These are phyloP conservation scores for Wickerhamiella lipophila DNA, from an alignment of 805 yeast genomes.

Conservation along the genomic window DNA sequence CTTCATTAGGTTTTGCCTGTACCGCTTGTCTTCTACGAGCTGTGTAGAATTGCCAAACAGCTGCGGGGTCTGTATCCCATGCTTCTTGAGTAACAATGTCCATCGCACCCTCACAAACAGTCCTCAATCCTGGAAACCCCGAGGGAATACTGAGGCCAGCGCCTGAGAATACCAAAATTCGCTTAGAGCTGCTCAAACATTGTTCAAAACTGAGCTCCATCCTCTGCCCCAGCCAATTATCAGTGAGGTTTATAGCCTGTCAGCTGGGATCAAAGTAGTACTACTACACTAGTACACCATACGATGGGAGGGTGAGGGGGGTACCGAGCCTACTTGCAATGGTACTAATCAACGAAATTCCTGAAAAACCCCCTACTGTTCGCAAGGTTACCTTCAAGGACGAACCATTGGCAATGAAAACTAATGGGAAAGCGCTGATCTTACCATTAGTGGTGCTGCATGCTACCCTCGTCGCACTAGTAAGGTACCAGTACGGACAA, in stretches of 20 bases:
- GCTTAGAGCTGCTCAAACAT: slow-evolving; percentile 25
- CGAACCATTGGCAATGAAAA: slow-evolving; percentile 8
- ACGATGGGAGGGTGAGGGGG: too few relatives aligned
- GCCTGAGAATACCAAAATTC: slow-evolving; percentile 45
- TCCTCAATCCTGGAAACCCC: slow-evolving; percentile 66
- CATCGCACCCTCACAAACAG: slow-evolving; percentile 69
- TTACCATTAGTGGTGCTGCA: slow-evolving; percentile 28
- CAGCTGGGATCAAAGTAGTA: neutral
- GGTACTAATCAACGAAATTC: slow-evolving; percentile 5
- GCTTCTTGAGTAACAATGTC: slow-evolving; percentile 91
- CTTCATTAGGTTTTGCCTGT: slow-evolving; percentile 55
- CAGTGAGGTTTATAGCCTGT: neutral
- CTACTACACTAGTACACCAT: too few relatives aligned
- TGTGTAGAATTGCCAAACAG: slow-evolving; percentile 84
- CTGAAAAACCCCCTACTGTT: neutral
- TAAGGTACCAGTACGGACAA: slow-evolving; percentile 29
- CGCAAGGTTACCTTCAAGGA: slow-evolving; percentile 1
- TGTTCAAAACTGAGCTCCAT: slow-evolving; percentile 28
- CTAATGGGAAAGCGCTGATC: slow-evolving; percentile 5
- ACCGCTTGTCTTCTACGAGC: slow-evolving; percentile 54
- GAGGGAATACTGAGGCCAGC: slow-evolving; percentile 73
- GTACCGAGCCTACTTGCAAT: neutral
- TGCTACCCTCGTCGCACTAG: slow-evolving; percentile 27
- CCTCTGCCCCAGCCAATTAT: slow-evolving; percentile 9
- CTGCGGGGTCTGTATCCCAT: slow-evolving; percentile 64